Conservation (phyloP, 306 rosid genomes). For the Macrotyloma uniflorum region DNA sequence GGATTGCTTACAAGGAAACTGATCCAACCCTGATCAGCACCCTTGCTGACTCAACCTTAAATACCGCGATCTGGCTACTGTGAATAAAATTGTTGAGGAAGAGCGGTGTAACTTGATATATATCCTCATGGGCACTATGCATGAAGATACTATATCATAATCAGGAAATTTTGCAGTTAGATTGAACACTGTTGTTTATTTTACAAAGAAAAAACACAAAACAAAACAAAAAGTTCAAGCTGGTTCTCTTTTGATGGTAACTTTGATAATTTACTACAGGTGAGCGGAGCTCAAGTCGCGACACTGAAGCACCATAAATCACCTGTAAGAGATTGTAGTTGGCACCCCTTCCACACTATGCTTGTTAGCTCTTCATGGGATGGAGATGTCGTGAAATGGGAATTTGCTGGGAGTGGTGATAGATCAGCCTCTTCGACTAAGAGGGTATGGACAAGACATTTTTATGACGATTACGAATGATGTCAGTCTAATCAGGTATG, state of each 20-base stretch:
- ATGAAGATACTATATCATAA: neutral
- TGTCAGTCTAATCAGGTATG: neutral
- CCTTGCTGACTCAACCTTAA: neutral
- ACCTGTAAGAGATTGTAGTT: conserved; percentile 93
- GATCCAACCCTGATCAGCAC: neutral
- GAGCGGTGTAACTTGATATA: neutral
- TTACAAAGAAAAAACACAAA: neutral
- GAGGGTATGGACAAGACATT: conserved; percentile 49
- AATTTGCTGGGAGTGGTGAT: conserved; percentile 59
- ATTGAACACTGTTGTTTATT: neutral
- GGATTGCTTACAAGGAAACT: conserved; percentile 4
- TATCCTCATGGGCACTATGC: neutral
- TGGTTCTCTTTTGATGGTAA: conserved; percentile 23
- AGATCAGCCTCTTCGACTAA: conserved; percentile 38
- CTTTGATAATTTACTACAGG: conserved; percentile 47
- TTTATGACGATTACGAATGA: conserved; percentile 31
- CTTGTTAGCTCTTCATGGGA: conserved; percentile 97
- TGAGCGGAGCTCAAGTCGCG: conserved; percentile 83
- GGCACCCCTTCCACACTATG: conserved; percentile 87
- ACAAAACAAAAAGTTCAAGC: neutral
- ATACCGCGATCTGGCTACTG: neutral
- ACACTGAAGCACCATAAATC: conserved; percentile 86
- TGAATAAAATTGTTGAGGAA: neutral
- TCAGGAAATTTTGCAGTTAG: neutral
- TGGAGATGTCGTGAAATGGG: conserved; percentile 89